These are phyloP conservation scores for Paecilomyces formosus DNA, from an alignment of 2,329 filamentous ascomycete species.

Conservation along the genomic window DNA sequence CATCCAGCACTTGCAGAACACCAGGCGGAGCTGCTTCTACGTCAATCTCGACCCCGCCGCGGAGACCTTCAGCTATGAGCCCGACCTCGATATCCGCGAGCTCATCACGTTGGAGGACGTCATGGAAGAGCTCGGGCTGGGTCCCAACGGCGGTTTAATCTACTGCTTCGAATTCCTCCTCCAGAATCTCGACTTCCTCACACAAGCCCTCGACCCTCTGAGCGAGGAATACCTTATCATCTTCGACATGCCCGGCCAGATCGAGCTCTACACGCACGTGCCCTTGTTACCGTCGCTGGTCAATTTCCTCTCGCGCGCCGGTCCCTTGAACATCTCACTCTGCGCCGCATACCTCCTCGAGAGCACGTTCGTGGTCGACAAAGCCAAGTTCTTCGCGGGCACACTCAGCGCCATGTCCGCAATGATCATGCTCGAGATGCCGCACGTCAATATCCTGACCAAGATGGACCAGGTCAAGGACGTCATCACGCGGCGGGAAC, in stretches of 20 bases:
- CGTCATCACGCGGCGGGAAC: conserved; percentile 75
- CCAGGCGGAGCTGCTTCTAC: conserved; percentile 91
- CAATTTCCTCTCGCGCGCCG: conserved; percentile 69
- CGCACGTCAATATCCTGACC: conserved; percentile 90
- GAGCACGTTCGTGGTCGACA: conserved; percentile 89
- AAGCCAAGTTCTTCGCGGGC: conserved; percentile 94
- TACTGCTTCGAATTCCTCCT: conserved; percentile 96
- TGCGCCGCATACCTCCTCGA: conserved; percentile 94
- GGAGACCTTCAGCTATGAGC: conserved; percentile 83
- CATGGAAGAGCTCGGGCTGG: conserved; percentile 88
- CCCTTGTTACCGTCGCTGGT: conserved; percentile 82
- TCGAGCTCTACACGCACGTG: conserved; percentile 96
- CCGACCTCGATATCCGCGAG: conserved; percentile 92
- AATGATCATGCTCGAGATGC: conserved; percentile 97
- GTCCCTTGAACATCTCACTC: conserved; percentile 78
- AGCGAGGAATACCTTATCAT: conserved; percentile 96
- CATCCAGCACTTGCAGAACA: conserved; percentile 85
- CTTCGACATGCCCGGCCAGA: conserved; percentile 98
- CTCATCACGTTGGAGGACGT: conserved; percentile 90
- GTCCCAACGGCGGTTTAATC: conserved; percentile 86
- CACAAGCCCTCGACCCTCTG: conserved; percentile 72
- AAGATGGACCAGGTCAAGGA: conserved; percentile 98
- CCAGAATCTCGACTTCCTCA: conserved; percentile 88
- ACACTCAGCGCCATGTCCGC: conserved; percentile 95
- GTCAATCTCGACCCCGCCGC: conserved; percentile 97